These are phyloP conservation scores for Eimeria acervulina DNA, from an alignment of 169 alveolate genomes.

Conservation along the genomic window DNA sequence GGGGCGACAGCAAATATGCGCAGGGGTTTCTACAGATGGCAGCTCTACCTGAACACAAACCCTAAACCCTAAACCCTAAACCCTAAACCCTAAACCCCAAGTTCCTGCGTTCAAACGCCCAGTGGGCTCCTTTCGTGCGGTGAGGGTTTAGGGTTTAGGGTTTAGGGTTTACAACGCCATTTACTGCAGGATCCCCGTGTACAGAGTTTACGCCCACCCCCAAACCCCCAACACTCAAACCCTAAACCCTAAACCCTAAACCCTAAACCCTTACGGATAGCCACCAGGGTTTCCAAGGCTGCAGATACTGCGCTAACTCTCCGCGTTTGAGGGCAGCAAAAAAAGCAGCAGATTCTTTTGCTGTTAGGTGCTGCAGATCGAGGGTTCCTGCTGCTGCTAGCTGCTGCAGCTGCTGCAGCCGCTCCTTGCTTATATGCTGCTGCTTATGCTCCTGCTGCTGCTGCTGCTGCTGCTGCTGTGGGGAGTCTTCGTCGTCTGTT, in stretches of 20 bases:
- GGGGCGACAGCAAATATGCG: slow-evolving; percentile 33
- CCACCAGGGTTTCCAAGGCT: slow-evolving; percentile 80
- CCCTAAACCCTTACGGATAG: slow-evolving; percentile 34
- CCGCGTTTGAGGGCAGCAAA: slow-evolving; percentile 28
- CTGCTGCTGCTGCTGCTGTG: slow-evolving; percentile 39
- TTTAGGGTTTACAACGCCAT: background rate
- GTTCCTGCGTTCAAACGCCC: too few relatives aligned
- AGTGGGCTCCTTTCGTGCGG: background rate
- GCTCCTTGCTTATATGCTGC: slow-evolving; percentile 24
- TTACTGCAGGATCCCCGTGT: background rate
- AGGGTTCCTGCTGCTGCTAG: slow-evolving; percentile 57
- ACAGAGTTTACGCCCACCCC: background rate
- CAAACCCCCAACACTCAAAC: background rate
- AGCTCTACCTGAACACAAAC: background rate
- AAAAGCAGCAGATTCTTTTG: slow-evolving; percentile 42
- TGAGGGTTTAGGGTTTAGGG: background rate
- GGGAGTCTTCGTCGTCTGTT: background rate
- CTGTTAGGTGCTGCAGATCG: slow-evolving; percentile 45
- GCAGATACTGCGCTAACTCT: slow-evolving; percentile 34
- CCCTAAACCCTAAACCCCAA: slow-evolving; percentile 37
- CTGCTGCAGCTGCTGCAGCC: slow-evolving; percentile 70
- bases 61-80: background rate
- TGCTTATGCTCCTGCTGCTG: slow-evolving; percentile 25
- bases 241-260: slow-evolving; percentile 42
- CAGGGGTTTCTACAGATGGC: background rate